Evolutionary conservation across 306 rosid genomes (phyloP).

Genomic region (Citrullus colocynthis): DNA sequence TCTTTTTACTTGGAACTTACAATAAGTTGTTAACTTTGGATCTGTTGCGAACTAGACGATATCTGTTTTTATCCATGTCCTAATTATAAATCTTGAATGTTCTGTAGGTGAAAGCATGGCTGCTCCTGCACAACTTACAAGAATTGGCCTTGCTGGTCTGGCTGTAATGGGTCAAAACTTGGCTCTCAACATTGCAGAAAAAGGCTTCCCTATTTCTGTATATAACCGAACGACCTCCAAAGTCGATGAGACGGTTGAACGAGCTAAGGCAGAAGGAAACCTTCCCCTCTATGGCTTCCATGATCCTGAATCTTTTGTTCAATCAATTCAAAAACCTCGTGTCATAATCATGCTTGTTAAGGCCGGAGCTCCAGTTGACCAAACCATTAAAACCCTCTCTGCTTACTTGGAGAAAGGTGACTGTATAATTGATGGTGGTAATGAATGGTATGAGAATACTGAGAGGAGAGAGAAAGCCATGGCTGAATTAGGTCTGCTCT

Average conservation of each 20-base stretch:
- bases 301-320: slow-evolving; percentile 26
- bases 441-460: slow-evolving; percentile 31
- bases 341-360: slow-evolving; percentile 30
- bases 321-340: slow-evolving; percentile 24
- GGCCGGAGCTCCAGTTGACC: slow-evolving; percentile 30
- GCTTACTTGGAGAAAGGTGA: slow-evolving; percentile 31
- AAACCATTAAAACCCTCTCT: slow-evolving; percentile 23
- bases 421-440: slow-evolving; percentile 29
- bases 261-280: slow-evolving; percentile 20
- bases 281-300: slow-evolving; percentile 26
- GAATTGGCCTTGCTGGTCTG: slow-evolving; percentile 31
- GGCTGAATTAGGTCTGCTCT: slow-evolving; percentile 23
- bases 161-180: slow-evolving; percentile 33
- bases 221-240: slow-evolving; percentile 24
- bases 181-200: slow-evolving; percentile 28
- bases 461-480: slow-evolving; percentile 24
- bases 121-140: slow-evolving; percentile 10
- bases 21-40: background rate
- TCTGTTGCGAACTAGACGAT: background rate
- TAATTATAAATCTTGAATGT: background rate
- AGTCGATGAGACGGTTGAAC: slow-evolving; percentile 28
- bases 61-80: background rate
- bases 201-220: slow-evolving; percentile 26
- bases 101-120: background rate
- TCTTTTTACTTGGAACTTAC: background rate